phyloP scores from a whole-genome alignment of 2,329 filamentous ascomycete species.

The Knufia fluminis region DNA sequence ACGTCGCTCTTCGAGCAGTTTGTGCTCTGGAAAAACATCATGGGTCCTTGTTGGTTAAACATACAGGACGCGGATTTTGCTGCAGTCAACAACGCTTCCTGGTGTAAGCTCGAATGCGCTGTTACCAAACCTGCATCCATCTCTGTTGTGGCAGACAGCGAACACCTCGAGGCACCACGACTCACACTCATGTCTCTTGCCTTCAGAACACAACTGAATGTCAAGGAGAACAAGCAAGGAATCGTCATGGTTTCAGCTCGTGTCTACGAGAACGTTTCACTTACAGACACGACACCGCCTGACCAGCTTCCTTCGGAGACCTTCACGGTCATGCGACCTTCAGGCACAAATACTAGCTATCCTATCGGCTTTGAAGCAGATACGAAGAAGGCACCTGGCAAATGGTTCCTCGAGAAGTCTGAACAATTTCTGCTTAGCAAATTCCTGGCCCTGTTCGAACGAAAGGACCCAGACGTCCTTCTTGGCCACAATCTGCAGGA shows the following conservation, averaged over 20 bases:
- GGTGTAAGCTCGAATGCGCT: conserved; percentile 89
- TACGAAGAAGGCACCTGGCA: conserved; percentile 60
- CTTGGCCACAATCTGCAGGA: conserved; percentile 95
- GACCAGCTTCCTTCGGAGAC: conserved; percentile 83
- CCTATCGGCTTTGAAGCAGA: conserved; percentile 59
- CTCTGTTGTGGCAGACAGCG: conserved; percentile 62
- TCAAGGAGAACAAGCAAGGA: conserved; percentile 91
- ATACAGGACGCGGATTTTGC: conserved; percentile 79
- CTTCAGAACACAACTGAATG: conserved; percentile 78
- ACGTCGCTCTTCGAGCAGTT: conserved; percentile 96
- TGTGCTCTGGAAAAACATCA: conserved; percentile 96
- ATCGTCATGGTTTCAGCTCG: conserved; percentile 84
- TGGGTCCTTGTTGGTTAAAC: conserved; percentile 96
- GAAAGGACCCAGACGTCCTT: conserved; percentile 85
- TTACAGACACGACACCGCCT: conserved; percentile 78
- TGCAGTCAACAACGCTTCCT: conserved; percentile 81
- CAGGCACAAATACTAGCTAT: conserved; percentile 64
- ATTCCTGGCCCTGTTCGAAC: conserved; percentile 80
- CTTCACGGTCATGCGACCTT: conserved; percentile 83
- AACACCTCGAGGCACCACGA: conserved; percentile 73
- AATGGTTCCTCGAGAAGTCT: conserved; percentile 70
- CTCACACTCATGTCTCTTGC: conserved; percentile 94
- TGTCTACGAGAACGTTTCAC: conserved; percentile 80
- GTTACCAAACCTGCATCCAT: conserved; percentile 71
- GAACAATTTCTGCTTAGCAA: conserved; percentile 79